A percentile compares a stretch with the other conserved stretches of the same genome.
These are phyloP conservation scores for Phaffia australis DNA, from an alignment of 768 basidiomycete genomes.

Conservation along the genomic window DNA sequence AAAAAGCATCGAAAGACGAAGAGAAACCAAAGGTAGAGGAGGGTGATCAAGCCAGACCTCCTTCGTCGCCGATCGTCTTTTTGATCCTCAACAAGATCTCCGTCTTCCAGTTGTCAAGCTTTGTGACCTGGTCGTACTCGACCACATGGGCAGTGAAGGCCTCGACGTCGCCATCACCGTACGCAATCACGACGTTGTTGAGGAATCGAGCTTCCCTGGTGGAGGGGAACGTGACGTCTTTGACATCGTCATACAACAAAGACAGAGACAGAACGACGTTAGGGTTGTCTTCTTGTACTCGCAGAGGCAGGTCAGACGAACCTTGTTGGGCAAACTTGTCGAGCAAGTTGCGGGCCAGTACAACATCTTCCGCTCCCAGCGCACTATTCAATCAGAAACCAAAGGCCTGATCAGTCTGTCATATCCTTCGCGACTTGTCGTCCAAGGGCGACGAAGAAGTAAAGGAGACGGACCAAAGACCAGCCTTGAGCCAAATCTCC, in stretches of 20 bases:
- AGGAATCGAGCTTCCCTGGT: conserved; percentile 90
- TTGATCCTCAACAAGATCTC: conserved; percentile 81
- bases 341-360: conserved; percentile 19
- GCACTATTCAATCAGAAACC: background rate
- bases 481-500: conserved; percentile 85
- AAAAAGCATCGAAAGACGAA: no score
- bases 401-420: no score
- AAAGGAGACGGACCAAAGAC: conserved; percentile 54
- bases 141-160: conserved; percentile 58
- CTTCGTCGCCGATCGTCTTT: conserved; percentile 57
- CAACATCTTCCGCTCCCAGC: conserved; percentile 22
- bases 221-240: conserved; percentile 72
- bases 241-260: conserved; percentile 27
- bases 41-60: conserved; percentile 33
- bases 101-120: conserved; percentile 96
- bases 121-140: conserved; percentile 83
- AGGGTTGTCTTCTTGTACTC: background rate
- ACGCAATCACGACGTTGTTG: conserved; percentile 62
- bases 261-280: background rate
- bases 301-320: background rate
- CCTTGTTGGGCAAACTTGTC: conserved; percentile 23
- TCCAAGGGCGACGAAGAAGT: background rate
- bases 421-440: background rate
- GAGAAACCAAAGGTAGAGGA: no score
- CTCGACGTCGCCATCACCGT: conserved; percentile 51